Conservation (phyloP, 2,329 filamentous ascomycete genomes). For the Rutstroemia sp. region DNA sequence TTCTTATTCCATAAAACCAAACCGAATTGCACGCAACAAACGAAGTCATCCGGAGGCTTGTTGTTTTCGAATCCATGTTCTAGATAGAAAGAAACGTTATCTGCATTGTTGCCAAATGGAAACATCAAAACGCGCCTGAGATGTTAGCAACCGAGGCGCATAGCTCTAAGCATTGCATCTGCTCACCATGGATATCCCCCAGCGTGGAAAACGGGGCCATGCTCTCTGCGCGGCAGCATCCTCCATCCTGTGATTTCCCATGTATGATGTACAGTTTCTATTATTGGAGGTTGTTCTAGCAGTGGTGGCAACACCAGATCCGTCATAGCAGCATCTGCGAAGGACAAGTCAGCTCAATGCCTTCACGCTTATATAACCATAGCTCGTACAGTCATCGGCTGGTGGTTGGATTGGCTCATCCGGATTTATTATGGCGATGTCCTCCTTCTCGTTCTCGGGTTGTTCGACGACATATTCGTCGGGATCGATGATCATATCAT, state of each 20-base stretch:
- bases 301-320: slow-evolving; percentile 68
- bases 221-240: slow-evolving; percentile 66
- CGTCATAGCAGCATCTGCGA: slow-evolving; percentile 74
- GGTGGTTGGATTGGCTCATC: slow-evolving; percentile 24
- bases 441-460: slow-evolving; percentile 31
- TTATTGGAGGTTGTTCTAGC: slow-evolving; percentile 67
- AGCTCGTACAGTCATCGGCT: slow-evolving; percentile 33
- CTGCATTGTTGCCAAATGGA: slow-evolving; percentile 88
- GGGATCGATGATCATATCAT: slow-evolving; percentile 28
- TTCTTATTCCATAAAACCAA: slow-evolving; percentile 91
- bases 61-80: slow-evolving; percentile 81
- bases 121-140: slow-evolving; percentile 88
- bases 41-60: slow-evolving; percentile 84
- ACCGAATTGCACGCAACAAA: slow-evolving; percentile 91
- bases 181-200: slow-evolving; percentile 77
- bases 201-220: slow-evolving; percentile 81
- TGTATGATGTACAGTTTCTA: slow-evolving; percentile 68
- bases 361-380: neutral
- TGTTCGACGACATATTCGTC: slow-evolving; percentile 26
- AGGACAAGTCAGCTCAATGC: slow-evolving; percentile 16
- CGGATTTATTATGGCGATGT: slow-evolving; percentile 34
- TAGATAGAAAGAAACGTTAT: slow-evolving; percentile 89
- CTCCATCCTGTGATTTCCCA: slow-evolving; percentile 89
- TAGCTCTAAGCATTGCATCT: slow-evolving; percentile 21
- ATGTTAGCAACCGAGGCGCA: slow-evolving; percentile 13